Percentiles rank a stretch among this genome's conserved stretches.
Evolutionary conservation across 495 filamentous ascomycete genomes (phyloP).

Genomic region (Aspergillus affinis): DNA sequence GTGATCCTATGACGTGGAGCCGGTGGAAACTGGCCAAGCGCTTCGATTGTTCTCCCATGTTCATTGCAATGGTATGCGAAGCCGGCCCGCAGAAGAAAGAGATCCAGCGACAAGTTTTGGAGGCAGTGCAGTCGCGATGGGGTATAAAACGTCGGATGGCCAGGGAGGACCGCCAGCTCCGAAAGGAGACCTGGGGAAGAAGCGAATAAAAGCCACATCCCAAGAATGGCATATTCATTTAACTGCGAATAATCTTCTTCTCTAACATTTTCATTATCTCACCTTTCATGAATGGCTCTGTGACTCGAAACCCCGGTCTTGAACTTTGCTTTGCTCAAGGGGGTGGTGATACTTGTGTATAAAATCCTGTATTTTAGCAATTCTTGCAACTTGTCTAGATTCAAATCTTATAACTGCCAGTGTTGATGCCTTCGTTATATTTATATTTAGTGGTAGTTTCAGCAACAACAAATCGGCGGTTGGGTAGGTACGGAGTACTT

Average conservation of each 20-base stretch:
- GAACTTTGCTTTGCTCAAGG: not conserved
- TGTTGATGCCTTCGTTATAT: not conserved
- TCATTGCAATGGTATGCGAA: constrained; percentile 60
- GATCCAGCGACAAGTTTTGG: constrained; percentile 54
- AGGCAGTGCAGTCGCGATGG: constrained; percentile 69
- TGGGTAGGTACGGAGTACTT: too few relatives aligned
- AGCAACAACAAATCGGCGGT: not conserved
- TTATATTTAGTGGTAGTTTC: not conserved
- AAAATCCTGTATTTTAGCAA: not conserved
- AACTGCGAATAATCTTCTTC: not conserved
- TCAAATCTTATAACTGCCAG: not conserved
- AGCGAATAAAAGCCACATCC: constrained; percentile 36
- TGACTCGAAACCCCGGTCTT: not conserved
- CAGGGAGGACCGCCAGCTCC: constrained; percentile 68
- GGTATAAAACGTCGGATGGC: constrained; percentile 68
- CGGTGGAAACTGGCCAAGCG: constrained; percentile 65
- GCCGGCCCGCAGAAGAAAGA: constrained; percentile 48
- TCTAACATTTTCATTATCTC: constrained; percentile 3
- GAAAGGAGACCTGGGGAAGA: constrained; percentile 58
- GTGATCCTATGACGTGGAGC: constrained; percentile 73
- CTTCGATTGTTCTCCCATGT: constrained; percentile 74
- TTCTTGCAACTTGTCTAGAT: not conserved
- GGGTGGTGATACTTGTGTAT: not conserved
- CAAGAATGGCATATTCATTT: not conserved
- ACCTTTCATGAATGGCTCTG: not conserved